Base-by-base conservation (phyloP, 345 rosid genomes). In the Populus nigra region DNA sequence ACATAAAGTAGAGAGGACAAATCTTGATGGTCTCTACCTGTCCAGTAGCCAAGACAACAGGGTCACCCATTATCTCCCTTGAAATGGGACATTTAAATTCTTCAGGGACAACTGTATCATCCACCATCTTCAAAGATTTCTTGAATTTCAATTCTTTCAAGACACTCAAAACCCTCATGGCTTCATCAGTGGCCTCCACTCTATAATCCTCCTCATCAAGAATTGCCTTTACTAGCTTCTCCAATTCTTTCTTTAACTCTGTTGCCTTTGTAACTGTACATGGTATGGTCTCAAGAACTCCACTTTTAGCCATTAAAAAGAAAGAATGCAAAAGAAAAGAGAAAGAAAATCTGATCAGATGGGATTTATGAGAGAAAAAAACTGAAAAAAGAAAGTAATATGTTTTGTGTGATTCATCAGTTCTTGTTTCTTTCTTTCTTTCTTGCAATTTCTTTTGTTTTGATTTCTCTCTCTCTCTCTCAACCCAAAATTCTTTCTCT, bases 1-100 rank as follows among this genome's bases (percentile, higher is more conserved):
- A 15, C 33, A 38, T 1, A 47, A 20, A 74, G 69, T 53, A 41
- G 23, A 35, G 66, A 43, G 12, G 23, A 27, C 20, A 68, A 23
- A 25, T 25, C 13, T 38, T 25, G 3, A 72, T 69, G 35, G 38
- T 41, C 79, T 20, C 5, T 77, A 89, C 94, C 94, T 83, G 86
- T 0, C 92, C 94, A 73, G 90, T 83, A 43, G 86, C 84, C 73
- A 90, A 68, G 72, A 89, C 76, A 18, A 90, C 92, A 73, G 93
- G 92, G 66, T 91, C 93, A 74, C 20, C 61, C 91, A 88, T 88
- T 65, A 86, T 79, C 75, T 78, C 41, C 43, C 76, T 79, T n/a
- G 91, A 88, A 76, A 88, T 72, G 65, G 91, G 88, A 68, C 91
- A 88, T 36, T 53, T 81, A 59, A 84, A 86, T 73, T 83, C 88